These are phyloP conservation scores for Aspergillus taichungensis DNA, from an alignment of 495 filamentous ascomycete genomes.

Conservation along the genomic window DNA sequence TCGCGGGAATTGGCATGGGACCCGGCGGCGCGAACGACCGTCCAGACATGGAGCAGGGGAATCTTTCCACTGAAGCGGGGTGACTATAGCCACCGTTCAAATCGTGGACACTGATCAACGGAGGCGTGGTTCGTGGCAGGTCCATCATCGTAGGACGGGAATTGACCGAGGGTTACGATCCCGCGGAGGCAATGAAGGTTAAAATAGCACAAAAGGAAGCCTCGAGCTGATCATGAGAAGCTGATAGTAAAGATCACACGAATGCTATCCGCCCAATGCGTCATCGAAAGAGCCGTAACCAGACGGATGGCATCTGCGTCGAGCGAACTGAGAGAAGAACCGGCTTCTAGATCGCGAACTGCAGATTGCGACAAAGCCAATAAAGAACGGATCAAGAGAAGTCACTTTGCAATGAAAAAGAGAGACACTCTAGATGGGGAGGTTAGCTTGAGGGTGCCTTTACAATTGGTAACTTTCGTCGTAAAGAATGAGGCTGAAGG, in stretches of 20 bases:
- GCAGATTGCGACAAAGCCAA: neutral
- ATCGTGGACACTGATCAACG: conserved; percentile 47
- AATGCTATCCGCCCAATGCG: neutral
- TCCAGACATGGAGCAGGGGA: conserved; percentile 21
- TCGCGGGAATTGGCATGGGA: conserved; percentile 49
- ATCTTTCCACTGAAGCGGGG: conserved; percentile 11
- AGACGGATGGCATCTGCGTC: neutral
- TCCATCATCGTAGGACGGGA: conserved; percentile 37
- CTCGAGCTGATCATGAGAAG: neutral
- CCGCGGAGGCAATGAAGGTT: too few species aligned
- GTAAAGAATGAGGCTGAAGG: too few species aligned
- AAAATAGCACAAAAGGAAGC: neutral
- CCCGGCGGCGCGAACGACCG: conserved; percentile 30
- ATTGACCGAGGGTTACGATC: neutral
- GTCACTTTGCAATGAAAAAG: neutral
- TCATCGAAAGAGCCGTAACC: neutral
- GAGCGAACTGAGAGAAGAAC: conserved; percentile 9
- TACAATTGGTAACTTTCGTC: too few species aligned
- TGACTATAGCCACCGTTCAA: conserved; percentile 30
- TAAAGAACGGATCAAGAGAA: neutral
- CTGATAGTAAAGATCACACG: neutral
- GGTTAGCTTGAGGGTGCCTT: too few species aligned
- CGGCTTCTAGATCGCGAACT: conserved; percentile 10
- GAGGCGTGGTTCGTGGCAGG: conserved; percentile 43
- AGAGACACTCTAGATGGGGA: neutral